These are phyloP conservation scores for Sporothrix globosa DNA, from an alignment of 2,329 filamentous ascomycete species.

Conservation along the genomic window DNA sequence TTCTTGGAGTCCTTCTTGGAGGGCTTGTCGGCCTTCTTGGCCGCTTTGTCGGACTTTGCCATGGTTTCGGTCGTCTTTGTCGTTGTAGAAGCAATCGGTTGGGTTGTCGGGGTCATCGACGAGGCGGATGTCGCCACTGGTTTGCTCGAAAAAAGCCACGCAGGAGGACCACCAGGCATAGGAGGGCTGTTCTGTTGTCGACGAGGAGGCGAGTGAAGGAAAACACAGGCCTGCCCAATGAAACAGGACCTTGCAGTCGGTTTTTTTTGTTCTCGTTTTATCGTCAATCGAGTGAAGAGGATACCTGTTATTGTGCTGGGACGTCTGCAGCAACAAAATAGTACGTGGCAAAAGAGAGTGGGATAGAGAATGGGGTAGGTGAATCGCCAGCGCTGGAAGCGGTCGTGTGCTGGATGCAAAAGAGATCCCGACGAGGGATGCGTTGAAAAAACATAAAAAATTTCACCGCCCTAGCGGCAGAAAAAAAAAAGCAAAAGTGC, in stretches of 20 bases:
- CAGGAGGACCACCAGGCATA: slow-evolving; percentile 29
- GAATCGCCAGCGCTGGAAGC: background rate
- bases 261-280: background rate
- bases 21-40: slow-evolving; percentile 32
- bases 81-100: background rate
- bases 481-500: slow-evolving; percentile 11
- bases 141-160: slow-evolving; percentile 37
- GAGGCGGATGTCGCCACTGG: slow-evolving; percentile 16
- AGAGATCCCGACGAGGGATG: background rate
- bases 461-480: slow-evolving; percentile 26
- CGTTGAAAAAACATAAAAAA: slow-evolving; percentile 24
- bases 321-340: no score
- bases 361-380: background rate
- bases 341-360: background rate
- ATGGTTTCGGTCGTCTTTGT: slow-evolving; percentile 5
- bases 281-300: background rate
- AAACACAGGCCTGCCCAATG: background rate
- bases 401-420: slow-evolving; percentile 2
- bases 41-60: slow-evolving; percentile 34
- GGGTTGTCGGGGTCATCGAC: background rate
- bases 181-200: background rate
- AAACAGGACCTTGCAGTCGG: background rate
- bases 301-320: background rate
- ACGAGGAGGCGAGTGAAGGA: background rate
- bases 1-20: slow-evolving; percentile 24